These are phyloP conservation scores for Tympanopsis confertula DNA, from an alignment of 2,329 filamentous ascomycete genomes.

Conservation along the genomic window DNA sequence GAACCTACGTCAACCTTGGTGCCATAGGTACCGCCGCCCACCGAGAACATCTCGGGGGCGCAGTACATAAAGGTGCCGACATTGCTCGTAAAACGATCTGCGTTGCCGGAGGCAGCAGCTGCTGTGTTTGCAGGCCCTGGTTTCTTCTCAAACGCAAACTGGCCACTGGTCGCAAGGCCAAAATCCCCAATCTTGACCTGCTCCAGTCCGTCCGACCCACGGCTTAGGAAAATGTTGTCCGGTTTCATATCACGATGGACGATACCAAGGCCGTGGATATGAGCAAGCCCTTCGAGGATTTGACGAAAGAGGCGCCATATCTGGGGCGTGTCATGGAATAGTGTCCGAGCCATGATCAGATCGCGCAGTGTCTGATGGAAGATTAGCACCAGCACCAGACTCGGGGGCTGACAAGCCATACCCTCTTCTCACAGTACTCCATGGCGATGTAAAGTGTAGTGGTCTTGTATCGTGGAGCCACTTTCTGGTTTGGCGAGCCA, in stretches of 20 bases:
- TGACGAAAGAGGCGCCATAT: slow-evolving; percentile 87
- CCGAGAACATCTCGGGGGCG: slow-evolving; percentile 77
- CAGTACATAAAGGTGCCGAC: slow-evolving; percentile 80
- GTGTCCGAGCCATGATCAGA: slow-evolving; percentile 64
- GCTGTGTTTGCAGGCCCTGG: too few relatives aligned
- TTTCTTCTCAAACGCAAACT: slow-evolving; percentile 54
- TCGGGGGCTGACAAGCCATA: slow-evolving; percentile 22
- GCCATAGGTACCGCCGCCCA: slow-evolving; percentile 67
- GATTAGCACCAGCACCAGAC: slow-evolving; percentile 5
- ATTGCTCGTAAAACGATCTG: slow-evolving; percentile 57
- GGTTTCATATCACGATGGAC: slow-evolving; percentile 95
- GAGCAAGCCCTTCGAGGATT: slow-evolving; percentile 75
- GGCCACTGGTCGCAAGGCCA: slow-evolving; percentile 80
- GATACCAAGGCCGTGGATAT: slow-evolving; percentile 83
- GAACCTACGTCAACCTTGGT: slow-evolving; percentile 74
- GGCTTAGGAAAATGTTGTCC: slow-evolving; percentile 84
- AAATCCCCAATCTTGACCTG: slow-evolving; percentile 97
- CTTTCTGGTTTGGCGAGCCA: slow-evolving; percentile 8
- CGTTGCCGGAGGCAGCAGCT: slow-evolving; percentile 23
- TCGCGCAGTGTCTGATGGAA: slow-evolving; percentile 64
- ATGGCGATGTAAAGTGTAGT: slow-evolving; percentile 93
- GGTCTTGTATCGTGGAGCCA: slow-evolving; percentile 24
- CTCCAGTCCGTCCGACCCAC: slow-evolving; percentile 59
- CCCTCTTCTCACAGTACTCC: slow-evolving; percentile 92
- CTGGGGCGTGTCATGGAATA: slow-evolving; percentile 65